Percentiles rank a stretch among this genome's conserved stretches.
phyloP scores from a whole-genome alignment of 2,329 filamentous ascomycete species.

The Diplodia scrobiculata region DNA sequence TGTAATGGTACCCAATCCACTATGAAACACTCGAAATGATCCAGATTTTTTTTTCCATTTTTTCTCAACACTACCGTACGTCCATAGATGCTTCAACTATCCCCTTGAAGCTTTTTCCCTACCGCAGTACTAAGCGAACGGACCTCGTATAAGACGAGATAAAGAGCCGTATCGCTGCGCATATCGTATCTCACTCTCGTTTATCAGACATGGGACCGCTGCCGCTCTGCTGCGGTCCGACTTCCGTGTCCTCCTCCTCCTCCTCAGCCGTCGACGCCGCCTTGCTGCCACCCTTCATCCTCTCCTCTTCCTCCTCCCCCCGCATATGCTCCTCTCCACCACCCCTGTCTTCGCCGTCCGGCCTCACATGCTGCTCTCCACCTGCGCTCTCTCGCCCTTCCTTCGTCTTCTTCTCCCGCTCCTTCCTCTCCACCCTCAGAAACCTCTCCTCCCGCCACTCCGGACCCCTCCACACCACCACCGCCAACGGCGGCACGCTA shows the following conservation, averaged over 20 bases:
- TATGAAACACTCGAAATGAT: too few species aligned
- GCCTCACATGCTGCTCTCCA: background rate
- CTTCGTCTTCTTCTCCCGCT: slow-evolving; percentile 33
- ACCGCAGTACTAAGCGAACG: background rate
- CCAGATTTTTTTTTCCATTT: too few species aligned
- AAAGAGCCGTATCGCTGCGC: slow-evolving; percentile 53
- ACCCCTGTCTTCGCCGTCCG: background rate
- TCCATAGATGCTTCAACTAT: too few species aligned
- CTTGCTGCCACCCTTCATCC: too few species aligned
- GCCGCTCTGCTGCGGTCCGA: background rate
- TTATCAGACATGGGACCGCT: background rate
- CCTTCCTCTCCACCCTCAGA: slow-evolving; percentile 41
- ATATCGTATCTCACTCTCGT: background rate
- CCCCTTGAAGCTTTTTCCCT: background rate
- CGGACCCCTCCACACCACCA: slow-evolving; percentile 45
- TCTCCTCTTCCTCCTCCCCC: background rate
- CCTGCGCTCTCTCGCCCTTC: background rate
- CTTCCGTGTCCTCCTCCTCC: background rate
- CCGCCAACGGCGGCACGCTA: slow-evolving; percentile 44
- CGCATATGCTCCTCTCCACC: too few species aligned
- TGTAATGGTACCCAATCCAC: too few species aligned
- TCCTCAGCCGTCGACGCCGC: background rate
- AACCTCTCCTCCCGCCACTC: slow-evolving; percentile 40
- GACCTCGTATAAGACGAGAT: background rate
- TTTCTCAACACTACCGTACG: too few species aligned